Evolutionary conservation across 2,329 filamentous ascomycete genomes (phyloP).

Genomic region (Trichophyton verrucosum): DNA sequence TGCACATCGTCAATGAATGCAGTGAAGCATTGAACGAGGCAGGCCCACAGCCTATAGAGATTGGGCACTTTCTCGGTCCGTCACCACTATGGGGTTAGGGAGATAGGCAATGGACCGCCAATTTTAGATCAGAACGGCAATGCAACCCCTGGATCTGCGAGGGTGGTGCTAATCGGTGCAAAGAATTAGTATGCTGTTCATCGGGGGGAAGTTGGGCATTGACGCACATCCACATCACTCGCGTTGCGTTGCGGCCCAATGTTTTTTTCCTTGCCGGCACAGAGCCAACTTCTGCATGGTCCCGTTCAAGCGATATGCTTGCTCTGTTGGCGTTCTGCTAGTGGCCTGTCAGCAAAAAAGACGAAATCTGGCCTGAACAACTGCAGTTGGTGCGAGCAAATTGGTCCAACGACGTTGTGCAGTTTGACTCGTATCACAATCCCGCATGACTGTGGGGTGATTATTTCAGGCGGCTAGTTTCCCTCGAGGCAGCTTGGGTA

Average conservation of each 20-base stretch:
- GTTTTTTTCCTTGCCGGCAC: background rate
- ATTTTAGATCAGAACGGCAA: background rate
- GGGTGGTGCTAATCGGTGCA: background rate
- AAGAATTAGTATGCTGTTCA: background rate
- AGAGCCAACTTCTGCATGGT: constrained; percentile 1
- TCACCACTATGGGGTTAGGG: background rate
- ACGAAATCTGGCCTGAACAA: background rate
- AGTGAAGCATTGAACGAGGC: constrained; percentile 1
- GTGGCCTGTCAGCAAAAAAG: background rate
- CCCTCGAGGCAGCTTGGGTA: background rate
- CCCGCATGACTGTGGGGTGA: background rate
- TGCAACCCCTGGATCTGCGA: constrained; percentile 3
- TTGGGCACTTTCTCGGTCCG: background rate
- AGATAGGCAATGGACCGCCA: background rate
- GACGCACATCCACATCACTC: constrained; percentile 3
- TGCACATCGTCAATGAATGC: background rate
- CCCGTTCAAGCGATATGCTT: constrained; percentile 1
- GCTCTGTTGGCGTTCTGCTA: constrained; percentile 4
- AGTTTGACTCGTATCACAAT: background rate
- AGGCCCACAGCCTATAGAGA: background rate
- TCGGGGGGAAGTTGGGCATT: constrained; percentile 5
- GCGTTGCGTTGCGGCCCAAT: constrained; percentile 5
- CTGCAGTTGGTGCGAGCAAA: constrained; percentile 1
- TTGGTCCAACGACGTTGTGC: background rate
- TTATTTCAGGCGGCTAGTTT: background rate